These are phyloP conservation scores for Paspalum notatum DNA, from an alignment of 176 grass and related monocot genomes.

Conservation along the genomic window DNA sequence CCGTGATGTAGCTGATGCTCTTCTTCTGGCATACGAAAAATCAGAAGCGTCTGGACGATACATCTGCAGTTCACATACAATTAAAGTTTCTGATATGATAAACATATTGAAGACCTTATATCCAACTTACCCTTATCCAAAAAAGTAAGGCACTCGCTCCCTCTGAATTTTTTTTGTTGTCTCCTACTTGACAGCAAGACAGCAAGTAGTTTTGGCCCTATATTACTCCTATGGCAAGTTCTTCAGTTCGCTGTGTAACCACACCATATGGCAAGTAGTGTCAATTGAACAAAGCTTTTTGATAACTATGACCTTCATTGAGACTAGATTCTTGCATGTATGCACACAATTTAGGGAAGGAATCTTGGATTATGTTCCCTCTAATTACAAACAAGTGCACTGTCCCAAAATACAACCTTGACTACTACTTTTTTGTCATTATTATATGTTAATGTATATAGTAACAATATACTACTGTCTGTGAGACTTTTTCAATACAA, in stretches of 20 bases:
- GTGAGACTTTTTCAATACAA: too few species aligned
- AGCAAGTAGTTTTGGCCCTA: too few species aligned
- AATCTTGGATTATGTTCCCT: conserved; percentile 8
- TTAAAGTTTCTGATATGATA: conserved; percentile 53
- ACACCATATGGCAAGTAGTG: background rate
- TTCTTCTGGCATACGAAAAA: conserved; percentile 50
- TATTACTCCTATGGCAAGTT: too few species aligned
- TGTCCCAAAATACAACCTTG: too few species aligned
- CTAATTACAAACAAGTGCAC: too few species aligned
- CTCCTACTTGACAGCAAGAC: background rate
- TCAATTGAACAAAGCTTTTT: too few species aligned
- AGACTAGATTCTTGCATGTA: background rate
- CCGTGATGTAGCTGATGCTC: conserved; percentile 55
- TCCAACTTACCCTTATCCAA: conserved; percentile 47
- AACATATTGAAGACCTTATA: conserved; percentile 43
- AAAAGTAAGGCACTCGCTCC: conserved; percentile 37
- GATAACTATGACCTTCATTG: too few species aligned
- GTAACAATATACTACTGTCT: too few species aligned
- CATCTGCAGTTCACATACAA: conserved; percentile 41
- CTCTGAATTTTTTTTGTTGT: background rate
- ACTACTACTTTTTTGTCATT: too few species aligned
- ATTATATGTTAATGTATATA: too few species aligned
- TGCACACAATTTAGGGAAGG: background rate
- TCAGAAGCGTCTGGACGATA: conserved; percentile 39
- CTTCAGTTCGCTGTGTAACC: background rate